Evolutionary conservation across 441 rosid genomes (phyloP), one percentile per base, ranked within the genome.

Genomic region (Gossypium aridum): DNA sequence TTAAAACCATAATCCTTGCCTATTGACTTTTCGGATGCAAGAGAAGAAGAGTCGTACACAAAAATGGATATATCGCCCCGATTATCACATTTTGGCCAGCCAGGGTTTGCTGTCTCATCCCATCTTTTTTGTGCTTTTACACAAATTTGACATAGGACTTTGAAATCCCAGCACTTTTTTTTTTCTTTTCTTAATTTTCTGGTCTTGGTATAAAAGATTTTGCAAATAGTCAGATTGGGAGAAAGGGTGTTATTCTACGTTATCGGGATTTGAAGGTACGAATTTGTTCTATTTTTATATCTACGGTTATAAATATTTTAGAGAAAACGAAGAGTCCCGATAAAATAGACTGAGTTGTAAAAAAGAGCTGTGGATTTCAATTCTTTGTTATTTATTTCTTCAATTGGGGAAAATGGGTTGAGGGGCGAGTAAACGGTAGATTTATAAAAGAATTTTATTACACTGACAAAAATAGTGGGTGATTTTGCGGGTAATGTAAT

Each of bases 351-450:
- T 63, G 49, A 62, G 61, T 72, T 79, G 85, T 84, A 81, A 80
- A 83, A 79, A 34, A 74, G 81, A 73, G 60, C 64, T 71, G 76
- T 76, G 75, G 78, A 76, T 62, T 64, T 63, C 73, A 34, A 37
- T 19, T 47, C 47, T 45, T 54, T 53, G 23, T 25, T 16, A 1
- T 53, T n/a, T 53, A 53, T 53, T 57, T 22, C 25, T 39, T 43
- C 55, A 43, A 23, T 8, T 8, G 45, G 72, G 23, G 7, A 20
- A 57, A 16, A 10, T 20, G 63, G 56, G 56, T 53, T 39, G 13
- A 7, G 56, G 56, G 7, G 53, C 0, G 5, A 16, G 37, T 37
- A 25, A 49, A 16, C 7, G 43, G 6, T 68, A 25, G 39, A 47
- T 22, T 13, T 47, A 47, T 39, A 19, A 65, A 39, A 39, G 34